Base-by-base conservation (phyloP, 1,284 basidiomycete genomes). In the Microbotryomycetes sp. region DNA sequence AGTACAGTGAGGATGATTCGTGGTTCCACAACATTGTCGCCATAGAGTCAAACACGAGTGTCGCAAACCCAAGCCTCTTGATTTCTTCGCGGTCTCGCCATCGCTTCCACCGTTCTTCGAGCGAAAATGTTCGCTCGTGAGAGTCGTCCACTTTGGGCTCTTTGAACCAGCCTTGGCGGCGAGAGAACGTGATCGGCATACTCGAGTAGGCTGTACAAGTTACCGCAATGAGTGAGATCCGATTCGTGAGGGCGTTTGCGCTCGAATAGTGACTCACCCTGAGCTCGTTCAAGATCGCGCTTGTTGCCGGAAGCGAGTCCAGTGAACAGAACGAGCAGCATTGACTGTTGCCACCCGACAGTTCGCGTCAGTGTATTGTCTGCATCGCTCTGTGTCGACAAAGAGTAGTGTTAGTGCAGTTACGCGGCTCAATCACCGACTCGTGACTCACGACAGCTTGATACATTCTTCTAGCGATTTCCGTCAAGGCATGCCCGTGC, bases 61-160 rank as follows among this genome's bases (percentile, higher is more conserved):
- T 61, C 4, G 56, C 66, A 30, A 66, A 68, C 0, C 66, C 66
- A 23, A 68, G 51, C 31, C 66, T 45, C 23, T 60, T 54, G 41
- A 68, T 59, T 56, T 68, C 66, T 53, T 68, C 66, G 2, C 64
- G 45, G 27, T 68, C 60, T 16, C 64, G 50, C 66, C 66, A 68
- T 18, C 61, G 52, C 56, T 58, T 61, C 66, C 66, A 68, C 46
- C 60, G 51, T n/a, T 68, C 66, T 27, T 68, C 66, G 52, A 68
- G 31, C 52, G 61, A 53, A 18, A 65, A 48, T 0, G 41, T 47
- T 46, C 51, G 51, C 26, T 66, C 59, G 13, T 60, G 60, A 4
- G 47, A 27, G 23, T 50, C 52, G 21, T 68, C 66, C 3, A 57
- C 59, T 4, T 60, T 30, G 6, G 57, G 51, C 27, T 66, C 61